Conservation (phyloP, 164 flowering plant genomes). For the Paratinospora sagittata region DNA sequence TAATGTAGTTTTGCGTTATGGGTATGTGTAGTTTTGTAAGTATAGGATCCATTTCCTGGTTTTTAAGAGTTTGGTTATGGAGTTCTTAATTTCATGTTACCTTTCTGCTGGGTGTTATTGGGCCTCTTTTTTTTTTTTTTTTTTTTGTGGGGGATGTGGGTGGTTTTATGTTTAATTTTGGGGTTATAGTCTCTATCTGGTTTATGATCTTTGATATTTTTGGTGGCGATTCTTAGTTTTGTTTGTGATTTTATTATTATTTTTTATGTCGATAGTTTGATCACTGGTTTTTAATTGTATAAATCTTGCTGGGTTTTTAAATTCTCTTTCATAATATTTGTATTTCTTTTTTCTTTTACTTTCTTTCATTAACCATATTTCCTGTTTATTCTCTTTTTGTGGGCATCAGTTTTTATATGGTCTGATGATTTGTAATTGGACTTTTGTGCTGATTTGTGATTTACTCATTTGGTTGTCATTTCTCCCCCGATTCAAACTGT, state of each 20-base stretch:
- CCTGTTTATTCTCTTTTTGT: background rate
- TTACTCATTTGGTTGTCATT: background rate
- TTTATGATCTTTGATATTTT: no score
- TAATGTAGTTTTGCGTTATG: background rate
- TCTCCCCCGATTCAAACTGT: no score
- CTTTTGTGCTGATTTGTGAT: background rate
- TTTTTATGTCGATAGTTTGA: background rate
- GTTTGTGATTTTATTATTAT: no score
- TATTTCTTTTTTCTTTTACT: background rate
- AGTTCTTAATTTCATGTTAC: background rate
- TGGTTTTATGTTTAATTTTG: no score
- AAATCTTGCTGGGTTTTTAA: background rate
- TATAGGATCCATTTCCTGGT: background rate
- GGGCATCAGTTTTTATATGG: background rate
- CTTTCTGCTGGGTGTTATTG: background rate
- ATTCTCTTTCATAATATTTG: background rate
- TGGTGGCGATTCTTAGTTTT: background rate
- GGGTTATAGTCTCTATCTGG: no score
- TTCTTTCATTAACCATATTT: background rate
- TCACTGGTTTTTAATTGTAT: background rate
- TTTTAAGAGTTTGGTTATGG: background rate
- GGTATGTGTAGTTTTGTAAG: background rate
- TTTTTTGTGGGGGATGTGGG: no score
- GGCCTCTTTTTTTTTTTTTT: no score
- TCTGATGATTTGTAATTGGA: background rate